Evolutionary conservation across 495 filamentous ascomycete genomes (phyloP), one percentile per base, ranked within the genome.

Genomic region (Aspergillus haitiensis): DNA sequence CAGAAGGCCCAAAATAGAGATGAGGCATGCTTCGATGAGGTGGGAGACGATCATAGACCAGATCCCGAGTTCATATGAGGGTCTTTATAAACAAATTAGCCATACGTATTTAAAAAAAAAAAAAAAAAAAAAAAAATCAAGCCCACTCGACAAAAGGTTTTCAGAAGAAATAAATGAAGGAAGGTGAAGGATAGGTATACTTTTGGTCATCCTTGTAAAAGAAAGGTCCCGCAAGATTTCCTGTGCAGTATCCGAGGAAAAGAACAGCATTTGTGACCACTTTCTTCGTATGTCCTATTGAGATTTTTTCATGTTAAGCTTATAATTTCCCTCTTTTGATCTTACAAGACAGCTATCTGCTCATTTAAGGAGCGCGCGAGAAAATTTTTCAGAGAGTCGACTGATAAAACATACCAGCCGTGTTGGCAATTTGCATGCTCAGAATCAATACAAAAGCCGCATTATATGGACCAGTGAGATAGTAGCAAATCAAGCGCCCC

Each of bases 11-110:
- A 85, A 75, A 0, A 58, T 60, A 6, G 71, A 63, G 32, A 85
- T 78, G 1, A 84, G 64, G 15, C 74, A 65, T 18, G 76, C 80
- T 65, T 85, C 81, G 39, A 81, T 73, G 16, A 85, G 66, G 60
- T 86, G 83, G 10, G 79, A 81, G 7, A 86, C 81, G 54, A 88
- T 84, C 76, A 86, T 85, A 2, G 79, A 82, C 74, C 83, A 85
- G 49, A 88, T 84, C 5, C 83, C 85, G 15, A 86, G 79, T 2
- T 67, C 59, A 57, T 87, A 87, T 5, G 72, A 72, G 16, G 83
- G 84, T 16, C 76, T 79, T 18, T 15, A 16, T 11, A 27, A 27
- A 27, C 21, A 27, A 27, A 27, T 27, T 27, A 27, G 3, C 21
- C 21, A 27, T 27, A 27, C 21, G 21, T 27, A 27, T 27, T 27